Evolutionary conservation across 2,329 filamentous ascomycete genomes (phyloP), one percentile per base, ranked within the genome.

Genomic region (Colletotrichum sp.): DNA sequence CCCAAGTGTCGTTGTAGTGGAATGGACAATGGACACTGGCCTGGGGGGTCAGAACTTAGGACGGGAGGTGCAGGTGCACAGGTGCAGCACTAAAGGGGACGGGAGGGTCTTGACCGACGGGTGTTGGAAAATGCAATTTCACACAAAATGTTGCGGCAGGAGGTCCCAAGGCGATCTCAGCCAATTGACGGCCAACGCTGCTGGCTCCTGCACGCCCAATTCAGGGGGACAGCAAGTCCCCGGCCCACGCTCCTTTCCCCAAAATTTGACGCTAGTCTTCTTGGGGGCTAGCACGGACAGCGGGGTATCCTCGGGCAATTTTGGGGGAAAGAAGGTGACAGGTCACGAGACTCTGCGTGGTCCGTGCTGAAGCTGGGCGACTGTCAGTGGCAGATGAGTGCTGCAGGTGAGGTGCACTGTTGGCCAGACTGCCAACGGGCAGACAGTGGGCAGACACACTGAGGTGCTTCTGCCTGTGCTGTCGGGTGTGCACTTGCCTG

Each of bases 131-230:
- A 81, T 82, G 83, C 80, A 85, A 85, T 85, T 84, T 85, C 82
- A 84, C 82, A 82, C 78, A 80, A 84, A 83, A 82, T 83, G 82
- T 83, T 84, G 80, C 82, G 79, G 82, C 78, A 79, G 78, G 78
- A 76, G 71, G 68, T 69, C 44, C 76, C 71, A 75, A 76, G 49
- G 26, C 24, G 55, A 44, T 28, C 57, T 71, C 76, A 77, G 76
- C 78, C 79, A 80, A 80, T 80, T 77, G 74, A 60, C 64, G 30
- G n/a, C 62, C 62, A 64, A 64, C 62, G 21, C 62, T 63, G 73
- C 68, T 63, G 57, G 71, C 34, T 69, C 62, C 76, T 72, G 75
- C 64, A 24, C 32, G 70, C 76, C 73, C 76, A 77, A 79, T 79
- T 80, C 77, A 79, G 78, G 78, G 79, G 79, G 70, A n/a, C 52